Conservation (phyloP, 2,329 filamentous ascomycete species). For the Blastomyces silverae region DNA sequence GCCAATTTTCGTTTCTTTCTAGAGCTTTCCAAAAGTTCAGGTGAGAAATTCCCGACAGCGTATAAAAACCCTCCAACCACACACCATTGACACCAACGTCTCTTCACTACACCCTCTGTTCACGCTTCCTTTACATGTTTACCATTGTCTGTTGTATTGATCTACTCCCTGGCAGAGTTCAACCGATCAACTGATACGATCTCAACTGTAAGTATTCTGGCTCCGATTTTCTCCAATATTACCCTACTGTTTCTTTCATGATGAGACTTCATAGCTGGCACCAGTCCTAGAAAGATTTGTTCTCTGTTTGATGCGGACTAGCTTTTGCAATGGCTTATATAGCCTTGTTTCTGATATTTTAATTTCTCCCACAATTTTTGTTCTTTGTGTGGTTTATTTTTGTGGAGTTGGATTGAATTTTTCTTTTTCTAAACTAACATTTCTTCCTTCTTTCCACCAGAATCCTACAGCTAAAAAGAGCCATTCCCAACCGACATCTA, state of each 20-base stretch:
- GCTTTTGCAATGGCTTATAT: conserved; percentile 39
- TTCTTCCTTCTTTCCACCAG: neutral
- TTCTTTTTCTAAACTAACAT: conserved; percentile 6
- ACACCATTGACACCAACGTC: neutral
- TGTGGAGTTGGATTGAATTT: conserved; percentile 1
- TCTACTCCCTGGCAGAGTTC: neutral
- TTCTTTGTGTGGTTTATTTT: conserved; percentile 8
- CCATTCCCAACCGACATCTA: neutral
- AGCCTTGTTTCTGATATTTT: conserved; percentile 17
- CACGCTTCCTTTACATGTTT: neutral
- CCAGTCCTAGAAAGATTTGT: conserved; percentile 60
- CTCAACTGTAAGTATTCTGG: conserved; percentile 10
- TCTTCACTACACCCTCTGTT: neutral
- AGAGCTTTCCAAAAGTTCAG: conserved; percentile 21
- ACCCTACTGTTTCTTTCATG: conserved; percentile 33
- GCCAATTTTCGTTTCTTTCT: conserved; percentile 16
- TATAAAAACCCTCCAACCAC: conserved; percentile 6
- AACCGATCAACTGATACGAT: neutral
- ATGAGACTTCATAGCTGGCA: conserved; percentile 59
- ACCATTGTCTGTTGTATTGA: conserved; percentile 1
- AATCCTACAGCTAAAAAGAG: conserved; percentile 4
- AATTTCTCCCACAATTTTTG: conserved; percentile 17
- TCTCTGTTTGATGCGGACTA: conserved; percentile 57
- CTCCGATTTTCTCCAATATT: conserved; percentile 16
- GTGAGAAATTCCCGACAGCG: neutral